phyloP scores from a whole-genome alignment of 768 basidiomycete species.

The Cubamyces lactineus region DNA sequence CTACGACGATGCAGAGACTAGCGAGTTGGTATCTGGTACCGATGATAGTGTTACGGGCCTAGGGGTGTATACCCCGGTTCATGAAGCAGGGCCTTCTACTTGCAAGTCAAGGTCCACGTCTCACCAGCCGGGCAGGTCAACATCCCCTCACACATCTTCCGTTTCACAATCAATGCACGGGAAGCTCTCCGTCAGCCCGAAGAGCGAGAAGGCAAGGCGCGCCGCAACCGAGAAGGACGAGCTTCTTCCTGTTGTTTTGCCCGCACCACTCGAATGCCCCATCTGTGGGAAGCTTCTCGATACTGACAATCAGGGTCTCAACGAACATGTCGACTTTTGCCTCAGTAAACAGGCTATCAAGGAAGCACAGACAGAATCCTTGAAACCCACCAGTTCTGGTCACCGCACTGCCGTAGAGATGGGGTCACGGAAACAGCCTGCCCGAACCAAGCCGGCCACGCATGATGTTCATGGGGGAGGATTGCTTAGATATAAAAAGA shows the following conservation, averaged over 20 bases:
- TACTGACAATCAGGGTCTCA: slow-evolving; percentile 77
- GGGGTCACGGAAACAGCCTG: neutral
- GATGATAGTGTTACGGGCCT: neutral
- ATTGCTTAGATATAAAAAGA: slow-evolving; percentile 8
- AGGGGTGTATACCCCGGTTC: neutral
- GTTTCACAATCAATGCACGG: no score
- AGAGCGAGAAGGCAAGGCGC: neutral
- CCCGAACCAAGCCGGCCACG: neutral
- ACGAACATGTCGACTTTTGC: slow-evolving; percentile 90
- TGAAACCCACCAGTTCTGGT: neutral
- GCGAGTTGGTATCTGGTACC: neutral
- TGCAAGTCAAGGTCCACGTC: slow-evolving; percentile 14
- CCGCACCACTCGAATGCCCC: slow-evolving; percentile 54
- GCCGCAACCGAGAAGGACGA: neutral
- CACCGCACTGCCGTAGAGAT: neutral
- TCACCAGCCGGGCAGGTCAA: neutral
- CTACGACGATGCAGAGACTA: slow-evolving; percentile 23
- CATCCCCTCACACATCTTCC: slow-evolving; percentile 1
- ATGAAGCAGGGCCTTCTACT: neutral
- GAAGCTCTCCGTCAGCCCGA: neutral
- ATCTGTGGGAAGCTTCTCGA: slow-evolving; percentile 65
- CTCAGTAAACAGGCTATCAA: slow-evolving; percentile 77
- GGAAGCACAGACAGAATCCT: slow-evolving; percentile 55
- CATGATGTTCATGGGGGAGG: slow-evolving; percentile 4
- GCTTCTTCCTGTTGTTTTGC: neutral